These are phyloP conservation scores for Zizania latifolia DNA, from an alignment of 176 grass and related monocot species.

Conservation along the genomic window DNA sequence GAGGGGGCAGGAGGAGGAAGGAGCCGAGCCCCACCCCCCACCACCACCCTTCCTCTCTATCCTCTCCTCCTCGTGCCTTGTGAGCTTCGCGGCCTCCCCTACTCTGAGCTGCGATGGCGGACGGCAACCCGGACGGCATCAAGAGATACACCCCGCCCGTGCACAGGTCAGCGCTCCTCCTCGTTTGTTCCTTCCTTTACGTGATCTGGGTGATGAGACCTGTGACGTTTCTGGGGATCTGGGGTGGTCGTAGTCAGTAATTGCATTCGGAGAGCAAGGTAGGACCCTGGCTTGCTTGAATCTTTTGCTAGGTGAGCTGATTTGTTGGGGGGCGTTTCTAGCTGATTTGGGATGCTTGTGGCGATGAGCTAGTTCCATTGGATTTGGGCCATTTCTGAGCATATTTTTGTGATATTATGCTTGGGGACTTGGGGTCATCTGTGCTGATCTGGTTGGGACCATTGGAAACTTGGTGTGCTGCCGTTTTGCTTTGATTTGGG, in stretches of 20 bases:
- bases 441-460: too few species aligned
- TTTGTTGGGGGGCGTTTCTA: neutral
- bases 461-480: neutral
- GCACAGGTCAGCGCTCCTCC: conserved; percentile 34
- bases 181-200: neutral
- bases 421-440: too few species aligned
- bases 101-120: conserved; percentile 41
- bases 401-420: neutral
- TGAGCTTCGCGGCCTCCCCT: neutral
- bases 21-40: neutral
- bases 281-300: neutral
- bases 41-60: neutral
- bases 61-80: neutral
- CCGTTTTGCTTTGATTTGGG: conserved; percentile 23
- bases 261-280: neutral
- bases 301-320: conserved; percentile 5
- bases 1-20: conserved; percentile 20
- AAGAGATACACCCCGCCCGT: conserved; percentile 50
- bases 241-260: neutral
- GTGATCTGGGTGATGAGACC: neutral
- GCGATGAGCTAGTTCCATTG: too few species aligned
- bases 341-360: neutral
- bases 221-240: neutral
- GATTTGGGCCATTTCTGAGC: neutral
- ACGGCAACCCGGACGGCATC: conserved; percentile 39